Evolutionary conservation across 1,284 basidiomycete species (phyloP), one percentile per base, ranked within the genome.

Genomic region (Hypsizygus ulmarius): DNA sequence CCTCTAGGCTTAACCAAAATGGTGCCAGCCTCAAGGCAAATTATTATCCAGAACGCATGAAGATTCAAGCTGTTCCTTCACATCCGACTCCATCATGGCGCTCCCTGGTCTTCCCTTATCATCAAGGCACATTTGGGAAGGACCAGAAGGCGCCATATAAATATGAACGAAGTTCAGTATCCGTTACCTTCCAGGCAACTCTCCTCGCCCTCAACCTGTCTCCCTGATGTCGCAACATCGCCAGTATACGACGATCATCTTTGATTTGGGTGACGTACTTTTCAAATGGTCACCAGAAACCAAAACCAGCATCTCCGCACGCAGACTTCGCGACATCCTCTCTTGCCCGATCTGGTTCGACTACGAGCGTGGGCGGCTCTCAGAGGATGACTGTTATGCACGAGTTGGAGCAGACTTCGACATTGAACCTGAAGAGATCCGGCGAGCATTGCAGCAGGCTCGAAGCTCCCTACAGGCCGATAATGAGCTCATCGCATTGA

Each of bases 191-290:
- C 21, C 7, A 25, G 21, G 4, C 3, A 25, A 25, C 7, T 25
- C 7, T 7, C 21, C 7, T 25, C 21, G 21, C 21, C 21, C 21
- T 7, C 21, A 4, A 30, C 15, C 28, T 14, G 12, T n/a, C 30
- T 44, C 41, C 39, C 25, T 39, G 1, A 57, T 55, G 53, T 32
- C 43, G 11, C 40, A 29, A 49, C 47, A 51, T 28, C 16, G 27
- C n/a, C 38, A 45, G 28, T 61, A 55, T 39, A 55, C 49, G 15
- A 40, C 58, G 18, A 64, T 78, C 53, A 69, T 79, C 53, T 71
- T 78, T 54, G 78, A 79, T 61, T 62, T 82, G 21, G 78, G 78
- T 21, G 79, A 81, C 55, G 78, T 81, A 27, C 67, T 81, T 34
- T 81, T 82, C 60, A 69, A 68, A 29, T 82, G 79, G 78, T 79